Percentiles rank a stretch among this genome's conserved stretches.
These are phyloP conservation scores for Tricholoma terreum DNA, from an alignment of 768 basidiomycete genomes.

Conservation along the genomic window DNA sequence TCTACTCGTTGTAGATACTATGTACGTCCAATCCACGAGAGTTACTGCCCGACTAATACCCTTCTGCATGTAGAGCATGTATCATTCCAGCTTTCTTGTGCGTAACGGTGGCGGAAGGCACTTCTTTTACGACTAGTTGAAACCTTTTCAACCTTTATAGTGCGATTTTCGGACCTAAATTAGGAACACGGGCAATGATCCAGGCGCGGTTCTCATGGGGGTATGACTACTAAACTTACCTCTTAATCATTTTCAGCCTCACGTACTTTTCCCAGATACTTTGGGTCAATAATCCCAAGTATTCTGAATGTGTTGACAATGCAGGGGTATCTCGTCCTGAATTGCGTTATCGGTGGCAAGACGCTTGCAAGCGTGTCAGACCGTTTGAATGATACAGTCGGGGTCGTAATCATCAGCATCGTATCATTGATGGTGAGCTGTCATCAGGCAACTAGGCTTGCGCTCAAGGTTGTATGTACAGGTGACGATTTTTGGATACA, in stretches of 20 bases:
- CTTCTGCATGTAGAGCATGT: slow-evolving; percentile 29
- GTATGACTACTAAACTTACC: slow-evolving; percentile 9
- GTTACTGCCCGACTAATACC: not conserved
- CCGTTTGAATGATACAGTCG: slow-evolving; percentile 33
- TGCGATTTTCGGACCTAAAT: slow-evolving; percentile 72
- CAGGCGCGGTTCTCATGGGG: slow-evolving; percentile 42
- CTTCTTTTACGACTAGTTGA: not conserved
- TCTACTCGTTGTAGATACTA: slow-evolving; percentile 37
- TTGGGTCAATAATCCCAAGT: slow-evolving; percentile 49
- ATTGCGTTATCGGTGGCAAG: slow-evolving; percentile 68
- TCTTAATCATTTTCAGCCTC: not conserved
- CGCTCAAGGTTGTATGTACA: slow-evolving; percentile 29
- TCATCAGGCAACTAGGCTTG: slow-evolving; percentile 26
- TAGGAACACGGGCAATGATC: slow-evolving; percentile 84
- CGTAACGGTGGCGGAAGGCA: slow-evolving; percentile 15
- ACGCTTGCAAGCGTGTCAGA: slow-evolving; percentile 53
- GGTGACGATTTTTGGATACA: slow-evolving; percentile 64
- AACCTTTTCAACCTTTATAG: slow-evolving; percentile 17
- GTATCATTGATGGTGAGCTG: slow-evolving; percentile 33
- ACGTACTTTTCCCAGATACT: slow-evolving; percentile 44
- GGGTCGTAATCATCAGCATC: slow-evolving; percentile 39
- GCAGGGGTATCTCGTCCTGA: slow-evolving; percentile 64
- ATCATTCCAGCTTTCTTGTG: slow-evolving; percentile 60
- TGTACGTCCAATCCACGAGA: slow-evolving; percentile 31
- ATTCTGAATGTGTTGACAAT: slow-evolving; percentile 56